Conservation (phyloP, 129 eudicot species). For the Chrysanthemum makinoi region DNA sequence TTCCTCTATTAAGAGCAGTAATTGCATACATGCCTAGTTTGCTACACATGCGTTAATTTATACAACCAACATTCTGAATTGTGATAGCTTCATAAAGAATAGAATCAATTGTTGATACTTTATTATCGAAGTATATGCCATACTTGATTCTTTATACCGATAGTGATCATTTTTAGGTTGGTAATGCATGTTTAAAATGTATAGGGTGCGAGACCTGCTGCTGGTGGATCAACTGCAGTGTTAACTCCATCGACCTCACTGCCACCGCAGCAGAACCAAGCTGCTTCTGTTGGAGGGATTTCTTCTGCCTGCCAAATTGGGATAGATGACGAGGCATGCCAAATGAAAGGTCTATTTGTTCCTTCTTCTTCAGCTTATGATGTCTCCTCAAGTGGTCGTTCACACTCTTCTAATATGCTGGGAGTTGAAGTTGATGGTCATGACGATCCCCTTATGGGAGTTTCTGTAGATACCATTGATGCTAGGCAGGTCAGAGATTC, state of each 20-base stretch:
- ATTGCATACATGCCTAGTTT: not conserved
- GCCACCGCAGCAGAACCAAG: slow-evolving; percentile 61
- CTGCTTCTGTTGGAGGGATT: slow-evolving; percentile 64
- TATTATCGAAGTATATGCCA: no score
- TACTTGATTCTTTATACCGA: not conserved
- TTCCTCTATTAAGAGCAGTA: not conserved
- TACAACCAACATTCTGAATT: not conserved
- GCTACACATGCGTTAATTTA: slow-evolving; percentile 6
- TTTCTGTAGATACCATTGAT: slow-evolving; percentile 68
- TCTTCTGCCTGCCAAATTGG: slow-evolving; percentile 54
- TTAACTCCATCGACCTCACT: slow-evolving; percentile 50
- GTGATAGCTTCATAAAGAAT: not conserved
- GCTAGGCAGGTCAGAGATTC: slow-evolving; percentile 62
- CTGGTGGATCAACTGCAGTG: slow-evolving; percentile 45
- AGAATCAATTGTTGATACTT: not conserved
- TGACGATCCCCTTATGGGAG: slow-evolving; percentile 65
- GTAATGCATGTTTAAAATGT: slow-evolving; percentile 13
- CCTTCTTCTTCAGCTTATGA: slow-evolving; percentile 69
- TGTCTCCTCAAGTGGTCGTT: slow-evolving; percentile 53
- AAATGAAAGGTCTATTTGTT: slow-evolving; percentile 62
- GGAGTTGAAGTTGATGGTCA: slow-evolving; percentile 64
- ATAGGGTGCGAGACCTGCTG: slow-evolving; percentile 60
- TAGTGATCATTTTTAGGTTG: slow-evolving; percentile 9
- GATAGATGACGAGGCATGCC: slow-evolving; percentile 59
- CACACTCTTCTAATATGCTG: slow-evolving; percentile 62